Evolutionary conservation across 1,139 yeast species (phyloP), one percentile per base, ranked within the genome.

Genomic region (Lodderomyces margitis): DNA sequence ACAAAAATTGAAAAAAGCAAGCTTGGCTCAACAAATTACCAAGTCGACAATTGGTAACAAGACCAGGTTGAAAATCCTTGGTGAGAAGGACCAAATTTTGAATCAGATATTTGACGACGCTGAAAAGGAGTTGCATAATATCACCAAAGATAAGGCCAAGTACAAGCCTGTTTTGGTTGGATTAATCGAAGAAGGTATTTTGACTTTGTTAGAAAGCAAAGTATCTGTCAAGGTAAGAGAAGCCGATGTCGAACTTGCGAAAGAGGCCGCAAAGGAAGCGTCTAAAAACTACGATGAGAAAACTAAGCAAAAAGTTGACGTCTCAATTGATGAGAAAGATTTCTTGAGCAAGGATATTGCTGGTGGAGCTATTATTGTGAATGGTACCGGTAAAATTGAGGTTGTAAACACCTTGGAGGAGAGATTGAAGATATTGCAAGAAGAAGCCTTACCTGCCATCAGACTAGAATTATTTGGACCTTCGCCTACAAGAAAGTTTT

Each of bases 31-130:
- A 67, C 98, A 92, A 71, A 92, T 92, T 61, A 82, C 92, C 57
- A 89, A 88, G 70, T 91, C 98, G 25, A 91, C 96, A 45, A 85
- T 91, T 60, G 91, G 92, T 51, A 94, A 94, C 75, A 89, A 92
- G 70, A 87, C 95, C 51, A 83, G 98, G 68, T 83, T 94, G 63
- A 85, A 89, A 71, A 83, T 91, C 32, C 80, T 94, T 56, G 78
- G 86, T 17, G 87, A 95, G 44, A 87, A 91, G 58, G 96, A 92
- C 61, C 82, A 83, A 55, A 83, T 87, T 15, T 73, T 94, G 57
- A 80, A 79, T 51, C 81, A 77, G 21, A 80, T 92, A 50, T 86
- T 91, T 54, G 83, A 80, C 41, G 79, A 72, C 20, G 87, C 97
- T 24, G 80, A 78, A 51, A 59, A 61, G 35, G 76, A 82, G 57